These are phyloP conservation scores for Scedosporium aurantiacum DNA, from an alignment of 2,329 filamentous ascomycete genomes.

Conservation along the genomic window DNA sequence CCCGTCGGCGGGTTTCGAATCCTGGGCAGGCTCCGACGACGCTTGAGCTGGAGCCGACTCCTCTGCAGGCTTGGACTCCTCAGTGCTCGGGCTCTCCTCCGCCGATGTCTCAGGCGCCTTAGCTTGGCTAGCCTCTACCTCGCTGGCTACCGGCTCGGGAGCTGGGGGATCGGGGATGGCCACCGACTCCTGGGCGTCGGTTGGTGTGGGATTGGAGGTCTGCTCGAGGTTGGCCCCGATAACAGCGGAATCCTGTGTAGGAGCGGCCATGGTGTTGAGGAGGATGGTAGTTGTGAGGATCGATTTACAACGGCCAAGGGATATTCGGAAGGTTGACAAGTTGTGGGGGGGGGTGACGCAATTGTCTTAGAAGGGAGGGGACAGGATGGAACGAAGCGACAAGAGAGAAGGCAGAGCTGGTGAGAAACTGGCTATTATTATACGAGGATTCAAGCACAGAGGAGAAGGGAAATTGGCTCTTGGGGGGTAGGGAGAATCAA, in stretches of 20 bases:
- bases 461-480: background rate
- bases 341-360: background rate
- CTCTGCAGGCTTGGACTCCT: constrained; percentile 9
- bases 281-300: background rate
- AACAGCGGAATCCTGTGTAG: background rate
- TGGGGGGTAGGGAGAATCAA: background rate
- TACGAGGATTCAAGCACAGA: background rate
- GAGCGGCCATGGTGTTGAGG: background rate
- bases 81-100: background rate
- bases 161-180: background rate
- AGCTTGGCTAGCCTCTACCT: background rate
- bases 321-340: too few species aligned
- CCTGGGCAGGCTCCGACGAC: background rate
- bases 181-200: background rate
- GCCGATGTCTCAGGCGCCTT: background rate
- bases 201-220: background rate
- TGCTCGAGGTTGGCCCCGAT: background rate
- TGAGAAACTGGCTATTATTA: too few species aligned
- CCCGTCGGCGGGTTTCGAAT: background rate
- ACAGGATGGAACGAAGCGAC: too few species aligned
- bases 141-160: background rate
- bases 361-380: too few species aligned
- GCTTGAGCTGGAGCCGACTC: background rate
- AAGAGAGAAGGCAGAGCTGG: too few species aligned
- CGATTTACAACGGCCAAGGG: background rate